Evolutionary conservation across 441 rosid species (phyloP), one percentile per base, ranked within the genome.

Genomic region (Brassica hybrid): DNA sequence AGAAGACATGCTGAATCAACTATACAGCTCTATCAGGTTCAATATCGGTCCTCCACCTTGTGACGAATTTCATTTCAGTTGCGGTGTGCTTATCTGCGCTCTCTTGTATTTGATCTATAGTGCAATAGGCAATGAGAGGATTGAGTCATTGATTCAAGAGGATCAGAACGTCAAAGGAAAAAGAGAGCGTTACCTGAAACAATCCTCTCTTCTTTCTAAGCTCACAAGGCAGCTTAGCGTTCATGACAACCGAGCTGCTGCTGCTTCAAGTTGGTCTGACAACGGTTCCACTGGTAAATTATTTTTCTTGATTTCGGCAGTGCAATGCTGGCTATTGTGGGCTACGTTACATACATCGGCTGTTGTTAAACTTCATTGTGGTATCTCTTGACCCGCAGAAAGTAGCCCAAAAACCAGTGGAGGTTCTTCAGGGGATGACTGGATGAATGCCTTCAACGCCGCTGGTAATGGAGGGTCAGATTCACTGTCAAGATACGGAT

Each of bases 1-100:
- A 85, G 99, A 96, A 89, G 98, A 96, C 79, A 94, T 96, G 99
- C 90, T 96, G 59, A 96, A 91, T 83, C 98, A 94, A 79, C 84
- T 96, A 61, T 96, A 96, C 83, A 91, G 97, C 81, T 89, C 95
- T n/a, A 80, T 96, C 36, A 96, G 99, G 98, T 96, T 76, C 45
- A 14, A 83, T 76, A 30, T 60, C 6, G 23, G 66, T 71, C 43
- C 13, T 23, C 61, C 19, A 43, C 72, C 57, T 21, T 36, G 60
- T 14, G 77, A 5, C 2, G 12, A 36, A 23, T 69, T 25, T 67
- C 30, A 52, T 38, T n/a, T 30, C 58, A 41, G 56, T 38, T 72
- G 12, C n/a, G 43, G 43, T 66, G 57, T 78, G 60, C 80, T 80
- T 71, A 80, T 61, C 10, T 66, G 23, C 12, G 18, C 2, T 65